Base-by-base conservation (phyloP, 345 rosid genomes). In the Psidium guajava region DNA sequence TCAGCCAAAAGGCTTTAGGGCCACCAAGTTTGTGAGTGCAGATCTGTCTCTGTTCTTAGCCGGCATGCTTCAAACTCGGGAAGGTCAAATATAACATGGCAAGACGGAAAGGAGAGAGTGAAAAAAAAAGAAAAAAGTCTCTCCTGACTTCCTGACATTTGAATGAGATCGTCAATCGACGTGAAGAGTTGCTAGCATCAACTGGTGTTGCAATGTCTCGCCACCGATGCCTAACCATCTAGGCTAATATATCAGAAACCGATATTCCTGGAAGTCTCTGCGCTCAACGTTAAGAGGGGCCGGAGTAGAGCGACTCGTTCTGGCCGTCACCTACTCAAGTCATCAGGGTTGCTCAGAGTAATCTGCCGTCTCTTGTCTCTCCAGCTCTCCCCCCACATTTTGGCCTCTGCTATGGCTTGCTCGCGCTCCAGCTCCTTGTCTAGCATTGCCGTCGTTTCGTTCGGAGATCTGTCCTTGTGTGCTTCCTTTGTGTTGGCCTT, bases 371-470 rank as follows among this genome's bases (percentile, higher is more conserved):
- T 85, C 91, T 90, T 88, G 27, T 89, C 96, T 86, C 88, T 87
- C 90, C 90, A 91, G 55, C 82, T 87, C 86, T 91, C 92, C 42
- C 96, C 95, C 96, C 94, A 94, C 85, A 82, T 59, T 89, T 87
- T 93, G n/a, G 96, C 97, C 90, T 92, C 94, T 12, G 94, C 93
- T 42, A 93, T 92, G 15, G 93, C 95, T 36, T 84, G 88, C 18
- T 87, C 92, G 40, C 95, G 86, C 77, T 91, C 91, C 20, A 85
- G 51, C 80, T 90, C 90, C 84, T 51, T 88, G 73, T 83, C 85
- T 82, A 90, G n/a, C 74, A 87, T 82, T 83, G 74, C 86, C 40
- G 83, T 83, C 81, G 87, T 89, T 54, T 90, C 88, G 14, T 77
- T 86, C 6, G 92, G 93, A 59, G 94, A 89, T 10, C 52, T 84